Conservation (phyloP, 345 rosid species). For the Geranium rotundifolium region DNA sequence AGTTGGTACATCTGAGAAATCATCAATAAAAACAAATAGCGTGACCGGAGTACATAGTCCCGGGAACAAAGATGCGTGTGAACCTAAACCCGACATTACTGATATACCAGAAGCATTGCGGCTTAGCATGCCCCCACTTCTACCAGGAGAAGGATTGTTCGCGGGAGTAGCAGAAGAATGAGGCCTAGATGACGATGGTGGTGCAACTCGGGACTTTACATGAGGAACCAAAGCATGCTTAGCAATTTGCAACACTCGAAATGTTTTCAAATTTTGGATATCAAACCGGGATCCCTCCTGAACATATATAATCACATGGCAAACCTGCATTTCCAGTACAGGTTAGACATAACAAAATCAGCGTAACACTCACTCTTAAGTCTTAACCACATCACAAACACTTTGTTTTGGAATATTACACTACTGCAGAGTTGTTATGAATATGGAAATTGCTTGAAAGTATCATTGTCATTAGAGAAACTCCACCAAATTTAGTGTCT, state of each 20-base stretch:
- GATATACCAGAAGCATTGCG: constrained; percentile 52
- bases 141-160: constrained; percentile 33
- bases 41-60: constrained; percentile 74
- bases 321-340: constrained; percentile 58
- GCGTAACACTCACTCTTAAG: not conserved
- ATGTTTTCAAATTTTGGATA: constrained; percentile 49
- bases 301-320: constrained; percentile 59
- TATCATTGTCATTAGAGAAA: too few species aligned
- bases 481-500: too few species aligned
- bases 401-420: too few species aligned
- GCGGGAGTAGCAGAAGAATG: constrained; percentile 30
- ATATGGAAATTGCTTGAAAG: too few species aligned
- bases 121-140: constrained; percentile 27
- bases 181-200: constrained; percentile 37
- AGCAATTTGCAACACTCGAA: constrained; percentile 69
- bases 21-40: constrained; percentile 67
- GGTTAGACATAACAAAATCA: not conserved
- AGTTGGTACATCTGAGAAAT: constrained; percentile 37
- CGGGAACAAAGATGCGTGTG: constrained; percentile 49
- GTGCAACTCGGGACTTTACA: constrained; percentile 36
- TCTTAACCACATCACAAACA: too few species aligned
- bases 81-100: constrained; percentile 68
- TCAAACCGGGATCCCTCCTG: constrained; percentile 61
- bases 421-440: too few species aligned
- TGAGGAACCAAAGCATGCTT: constrained; percentile 52